Evolutionary conservation across 805 yeast species (phyloP).

Genomic region (Barnettozyma salicaria): DNA sequence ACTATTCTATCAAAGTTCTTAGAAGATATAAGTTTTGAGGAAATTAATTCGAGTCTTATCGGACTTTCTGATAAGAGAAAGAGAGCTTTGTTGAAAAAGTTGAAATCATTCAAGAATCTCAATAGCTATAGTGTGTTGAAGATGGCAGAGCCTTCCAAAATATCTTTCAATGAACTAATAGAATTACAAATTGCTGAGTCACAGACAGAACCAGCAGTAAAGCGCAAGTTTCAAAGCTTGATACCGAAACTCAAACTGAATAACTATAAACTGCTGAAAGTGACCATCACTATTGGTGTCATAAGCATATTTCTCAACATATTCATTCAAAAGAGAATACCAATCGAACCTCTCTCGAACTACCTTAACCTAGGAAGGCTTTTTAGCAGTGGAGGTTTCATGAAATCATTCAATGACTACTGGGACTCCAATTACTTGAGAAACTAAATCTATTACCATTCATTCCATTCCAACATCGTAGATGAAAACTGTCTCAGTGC

Average conservation of each 20-base stretch:
- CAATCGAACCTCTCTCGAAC: not conserved
- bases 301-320: slow-evolving; percentile 10
- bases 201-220: not conserved
- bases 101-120: slow-evolving; percentile 12
- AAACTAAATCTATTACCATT: not conserved
- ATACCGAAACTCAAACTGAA: not conserved
- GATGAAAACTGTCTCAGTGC: slow-evolving; percentile 73
- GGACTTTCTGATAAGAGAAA: slow-evolving; percentile 12
- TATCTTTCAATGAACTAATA: not conserved
- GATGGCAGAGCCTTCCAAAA: slow-evolving; percentile 14
- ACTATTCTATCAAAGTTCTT: slow-evolving; percentile 29
- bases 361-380: not conserved
- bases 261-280: slow-evolving; percentile 9
- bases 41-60: slow-evolving; percentile 26
- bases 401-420: slow-evolving; percentile 8
- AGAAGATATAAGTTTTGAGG: slow-evolving; percentile 22
- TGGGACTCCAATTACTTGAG: not conserved
- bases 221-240: not conserved
- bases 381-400: not conserved
- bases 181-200: slow-evolving; percentile 5
- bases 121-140: slow-evolving; percentile 27
- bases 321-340: slow-evolving; percentile 1
- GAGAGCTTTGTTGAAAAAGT: slow-evolving; percentile 3
- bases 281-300: slow-evolving; percentile 13
- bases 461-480: slow-evolving; percentile 62